Percentiles rank a stretch among this genome's conserved stretches.
Evolutionary conservation across 2,329 filamentous ascomycete species (phyloP).

Genomic region (Teratosphaeria gauchensis): DNA sequence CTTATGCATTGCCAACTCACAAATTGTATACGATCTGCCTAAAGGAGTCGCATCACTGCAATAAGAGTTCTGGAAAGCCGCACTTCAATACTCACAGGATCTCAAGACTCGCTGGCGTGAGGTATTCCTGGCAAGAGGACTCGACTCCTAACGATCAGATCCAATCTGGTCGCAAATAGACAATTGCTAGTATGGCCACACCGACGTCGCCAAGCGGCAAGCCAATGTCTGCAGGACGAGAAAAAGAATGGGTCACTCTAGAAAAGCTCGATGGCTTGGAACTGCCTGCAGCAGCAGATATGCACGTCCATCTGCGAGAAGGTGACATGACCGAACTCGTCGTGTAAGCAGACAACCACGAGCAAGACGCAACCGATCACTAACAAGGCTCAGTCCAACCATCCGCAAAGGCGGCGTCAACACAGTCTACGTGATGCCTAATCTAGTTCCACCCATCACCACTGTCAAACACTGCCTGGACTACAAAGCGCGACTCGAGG

Average conservation of each 20-base stretch:
- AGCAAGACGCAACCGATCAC: neutral
- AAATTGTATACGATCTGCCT: neutral
- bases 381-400: slow-evolving; percentile 29
- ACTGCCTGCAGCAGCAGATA: slow-evolving; percentile 40
- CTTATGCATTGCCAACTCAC: neutral
- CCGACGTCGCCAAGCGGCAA: neutral
- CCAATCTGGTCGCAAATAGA: neutral
- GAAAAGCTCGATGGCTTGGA: slow-evolving; percentile 35
- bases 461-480: slow-evolving; percentile 38
- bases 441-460: slow-evolving; percentile 42
- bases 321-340: slow-evolving; percentile 43
- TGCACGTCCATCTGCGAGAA: slow-evolving; percentile 44
- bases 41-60: neutral
- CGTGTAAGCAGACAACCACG: slow-evolving; percentile 10
- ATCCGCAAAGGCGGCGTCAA: slow-evolving; percentile 44
- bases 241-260: slow-evolving; percentile 10
- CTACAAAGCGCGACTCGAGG: slow-evolving; percentile 35
- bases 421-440: slow-evolving; percentile 47
- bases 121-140: neutral
- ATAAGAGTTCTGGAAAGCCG: neutral
- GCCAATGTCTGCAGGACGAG: neutral
- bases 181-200: neutral
- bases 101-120: neutral
- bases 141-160: neutral
- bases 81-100: neutral